These are phyloP conservation scores for Xylaria polymorpha DNA, from an alignment of 2,329 filamentous ascomycete species.

Conservation along the genomic window DNA sequence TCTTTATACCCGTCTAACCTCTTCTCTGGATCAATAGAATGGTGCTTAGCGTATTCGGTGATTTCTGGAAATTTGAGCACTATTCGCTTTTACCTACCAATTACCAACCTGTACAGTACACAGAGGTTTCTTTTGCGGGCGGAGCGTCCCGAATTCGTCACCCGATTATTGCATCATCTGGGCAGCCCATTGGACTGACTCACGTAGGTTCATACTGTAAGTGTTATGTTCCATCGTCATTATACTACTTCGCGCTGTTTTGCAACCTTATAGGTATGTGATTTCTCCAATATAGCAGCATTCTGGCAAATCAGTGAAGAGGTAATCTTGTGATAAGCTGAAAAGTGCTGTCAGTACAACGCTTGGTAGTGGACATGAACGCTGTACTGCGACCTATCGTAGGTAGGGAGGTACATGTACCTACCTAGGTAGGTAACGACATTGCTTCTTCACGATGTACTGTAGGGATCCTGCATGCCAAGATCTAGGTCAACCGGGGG, in stretches of 20 bases:
- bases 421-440: background rate
- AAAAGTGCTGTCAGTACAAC: background rate
- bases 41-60: background rate
- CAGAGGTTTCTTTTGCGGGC: background rate
- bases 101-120: background rate
- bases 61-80: background rate
- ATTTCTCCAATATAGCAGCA: background rate
- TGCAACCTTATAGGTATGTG: background rate
- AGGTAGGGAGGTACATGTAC: background rate
- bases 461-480: constrained; percentile 17
- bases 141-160: background rate
- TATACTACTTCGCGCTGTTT: background rate
- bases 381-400: background rate
- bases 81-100: background rate
- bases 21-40: background rate
- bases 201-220: background rate
- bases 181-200: background rate
- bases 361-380: background rate
- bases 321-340: background rate
- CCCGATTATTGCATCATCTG: constrained; percentile 8
- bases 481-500: background rate
- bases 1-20: background rate
- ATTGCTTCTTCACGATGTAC: constrained; percentile 5
- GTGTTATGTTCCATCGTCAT: background rate
- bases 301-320: background rate